A percentile compares a stretch with the other conserved stretches of the same genome.
Evolutionary conservation across 306 rosid species (phyloP).

Genomic region (Elaeagnus macrophylla): DNA sequence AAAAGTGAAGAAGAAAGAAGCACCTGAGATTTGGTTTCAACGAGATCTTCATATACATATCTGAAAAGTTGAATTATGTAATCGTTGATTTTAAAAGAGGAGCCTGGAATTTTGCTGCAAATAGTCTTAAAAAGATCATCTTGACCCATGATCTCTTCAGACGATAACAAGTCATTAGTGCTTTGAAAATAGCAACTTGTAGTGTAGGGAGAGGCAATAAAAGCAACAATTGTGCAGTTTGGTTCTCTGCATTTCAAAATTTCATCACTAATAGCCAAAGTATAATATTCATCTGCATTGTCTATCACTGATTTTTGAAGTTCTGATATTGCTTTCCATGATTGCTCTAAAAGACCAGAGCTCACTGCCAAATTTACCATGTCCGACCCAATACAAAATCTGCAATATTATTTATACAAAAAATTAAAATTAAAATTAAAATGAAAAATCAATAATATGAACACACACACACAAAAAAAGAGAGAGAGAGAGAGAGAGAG

Average conservation of each 20-base stretch:
- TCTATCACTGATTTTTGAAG: not conserved
- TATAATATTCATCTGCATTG: too few species aligned
- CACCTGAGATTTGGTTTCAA: slow-evolving; percentile 24
- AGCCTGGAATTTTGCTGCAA: slow-evolving; percentile 8
- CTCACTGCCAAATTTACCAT: slow-evolving; percentile 23
- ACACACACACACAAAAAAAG: too few species aligned
- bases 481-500: too few species aligned
- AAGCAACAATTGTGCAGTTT: slow-evolving; percentile 25
- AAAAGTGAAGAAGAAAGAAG: not conserved
- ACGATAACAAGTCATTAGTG: slow-evolving; percentile 4
- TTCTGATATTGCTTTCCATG: slow-evolving; percentile 25
- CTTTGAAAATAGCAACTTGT: not conserved
- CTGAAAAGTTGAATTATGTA: slow-evolving; percentile 15
- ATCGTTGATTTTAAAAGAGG: slow-evolving; percentile 22
- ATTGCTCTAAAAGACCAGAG: slow-evolving; percentile 22
- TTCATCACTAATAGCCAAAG: too few species aligned
- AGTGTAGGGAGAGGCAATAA: slow-evolving; percentile 18
- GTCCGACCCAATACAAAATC: slow-evolving; percentile 48
- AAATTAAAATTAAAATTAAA: too few species aligned
- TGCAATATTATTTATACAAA: slow-evolving; percentile 9
- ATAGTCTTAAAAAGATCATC: slow-evolving; percentile 36
- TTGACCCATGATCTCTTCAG: slow-evolving; percentile 5
- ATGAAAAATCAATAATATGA: too few species aligned
- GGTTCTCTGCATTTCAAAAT: not conserved
- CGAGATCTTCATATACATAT: not conserved